Conservation (phyloP, 495 filamentous ascomycete genomes). For the Neurospora cerealis region DNA sequence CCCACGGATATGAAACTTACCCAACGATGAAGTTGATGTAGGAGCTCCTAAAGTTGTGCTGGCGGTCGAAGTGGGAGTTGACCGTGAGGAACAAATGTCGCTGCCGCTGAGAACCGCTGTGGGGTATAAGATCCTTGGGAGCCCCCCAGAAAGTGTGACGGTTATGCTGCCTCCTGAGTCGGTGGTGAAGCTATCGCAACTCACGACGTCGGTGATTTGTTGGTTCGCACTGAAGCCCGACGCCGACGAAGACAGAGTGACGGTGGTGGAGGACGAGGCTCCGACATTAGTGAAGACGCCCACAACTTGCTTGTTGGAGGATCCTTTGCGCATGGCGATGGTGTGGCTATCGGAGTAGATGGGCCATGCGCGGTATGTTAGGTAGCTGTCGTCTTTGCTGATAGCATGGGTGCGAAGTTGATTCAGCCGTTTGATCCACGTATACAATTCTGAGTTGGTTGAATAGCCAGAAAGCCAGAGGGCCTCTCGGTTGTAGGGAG, state of each 20-base stretch:
- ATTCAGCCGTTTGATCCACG: slow-evolving; percentile 42
- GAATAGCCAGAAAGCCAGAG: slow-evolving; percentile 60
- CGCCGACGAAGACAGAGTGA: slow-evolving; percentile 33
- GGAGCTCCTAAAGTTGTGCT: not conserved
- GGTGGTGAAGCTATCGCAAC: slow-evolving; percentile 34
- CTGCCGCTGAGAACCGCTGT: slow-evolving; percentile 22
- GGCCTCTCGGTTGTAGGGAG: slow-evolving; percentile 63
- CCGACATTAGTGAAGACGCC: slow-evolving; percentile 54
- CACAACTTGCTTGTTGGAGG: slow-evolving; percentile 42
- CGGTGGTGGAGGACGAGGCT: slow-evolving; percentile 30
- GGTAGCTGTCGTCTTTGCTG: slow-evolving; percentile 31
- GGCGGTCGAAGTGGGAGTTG: not conserved
- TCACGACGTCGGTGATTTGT: slow-evolving; percentile 40
- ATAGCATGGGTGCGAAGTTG: slow-evolving; percentile 49
- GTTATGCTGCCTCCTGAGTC: slow-evolving; percentile 34
- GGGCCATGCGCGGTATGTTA: slow-evolving; percentile 43
- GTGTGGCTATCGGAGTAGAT: slow-evolving; percentile 47
- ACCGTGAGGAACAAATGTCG: slow-evolving; percentile 26
- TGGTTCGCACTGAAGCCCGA: slow-evolving; percentile 30
- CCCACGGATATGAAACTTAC: not conserved
- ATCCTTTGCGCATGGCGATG: slow-evolving; percentile 58
- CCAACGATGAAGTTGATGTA: not conserved
- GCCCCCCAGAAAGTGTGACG: slow-evolving; percentile 36
- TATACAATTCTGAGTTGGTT: slow-evolving; percentile 50
- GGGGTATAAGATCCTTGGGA: slow-evolving; percentile 43